Evolutionary conservation across 78 protist species (phyloP), one percentile per base, ranked within the genome.

Genomic region (Acrasis kona): DNA sequence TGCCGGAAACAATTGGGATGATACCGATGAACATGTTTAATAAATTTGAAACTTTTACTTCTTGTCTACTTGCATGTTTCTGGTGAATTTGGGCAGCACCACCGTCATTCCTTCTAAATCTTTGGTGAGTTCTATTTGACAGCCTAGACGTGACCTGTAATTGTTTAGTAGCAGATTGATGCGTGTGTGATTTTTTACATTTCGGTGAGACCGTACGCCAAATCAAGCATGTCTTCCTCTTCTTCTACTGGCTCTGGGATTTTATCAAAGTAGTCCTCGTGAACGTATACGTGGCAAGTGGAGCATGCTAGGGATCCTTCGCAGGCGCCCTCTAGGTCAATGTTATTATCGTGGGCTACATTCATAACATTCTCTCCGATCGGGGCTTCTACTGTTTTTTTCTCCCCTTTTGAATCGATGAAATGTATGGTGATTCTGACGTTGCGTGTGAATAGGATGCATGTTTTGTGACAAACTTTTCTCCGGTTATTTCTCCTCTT

Each of bases 161-260:
- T 61, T 32, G n/a, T n/a, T n/a, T n/a, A n/a, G n/a, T n/a, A n/a
- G n/a, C n/a, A n/a, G n/a, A n/a, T n/a, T n/a, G n/a, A n/a, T n/a
- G n/a, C n/a, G n/a, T n/a, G n/a, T n/a, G n/a, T n/a, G n/a, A n/a
- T n/a, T n/a, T n/a, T n/a, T n/a, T n/a, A n/a, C n/a, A n/a, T 67
- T 67, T 7, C 7, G 9, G 3, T 32, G 65, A 65, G 66, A 12
- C 5, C 83, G 31, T 74, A 81, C 32, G 84, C 84, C n/a, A 28
- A 39, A 64, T 81, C 84, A 27, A 81, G 72, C 84, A 81, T 81
- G 66, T 81, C 84, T 30, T 81, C 2, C 65, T 81, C 84, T 12
- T 74, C 76, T 9, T 81, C 84, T 9, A 37, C 12, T 1, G 84
- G 39, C 42, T 72, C 79, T 32, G 67, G 66, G 10, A 81, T 3